Evolutionary conservation across 2,329 filamentous ascomycete species (phyloP).

Genomic region (Cercospora sojina): DNA sequence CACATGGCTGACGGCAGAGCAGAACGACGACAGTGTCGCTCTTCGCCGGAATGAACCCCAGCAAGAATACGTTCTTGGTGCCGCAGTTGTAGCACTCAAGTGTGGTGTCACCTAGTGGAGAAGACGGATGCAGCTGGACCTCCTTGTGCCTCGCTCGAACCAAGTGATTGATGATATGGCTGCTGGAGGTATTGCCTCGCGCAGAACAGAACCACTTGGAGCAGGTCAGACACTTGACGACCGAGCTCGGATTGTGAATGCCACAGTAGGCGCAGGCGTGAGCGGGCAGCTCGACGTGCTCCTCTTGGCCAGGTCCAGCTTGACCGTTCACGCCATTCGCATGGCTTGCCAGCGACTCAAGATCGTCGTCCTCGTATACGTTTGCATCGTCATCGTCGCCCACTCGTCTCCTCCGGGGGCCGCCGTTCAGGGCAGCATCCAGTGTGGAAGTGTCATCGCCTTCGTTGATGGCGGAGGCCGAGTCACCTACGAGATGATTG

Average conservation of each 20-base stretch:
- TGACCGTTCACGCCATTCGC: constrained; percentile 70
- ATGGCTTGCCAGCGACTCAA: constrained; percentile 74
- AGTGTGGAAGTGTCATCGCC: constrained; percentile 61
- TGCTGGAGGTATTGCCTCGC: constrained; percentile 91
- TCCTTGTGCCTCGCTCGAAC: constrained; percentile 98
- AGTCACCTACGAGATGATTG: constrained; percentile 82
- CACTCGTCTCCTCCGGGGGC: constrained; percentile 64
- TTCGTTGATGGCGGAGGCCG: constrained; percentile 82
- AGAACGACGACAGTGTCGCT: constrained; percentile 97
- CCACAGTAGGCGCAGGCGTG: constrained; percentile 98
- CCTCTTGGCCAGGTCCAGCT: constrained; percentile 63
- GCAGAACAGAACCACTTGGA: constrained; percentile 99
- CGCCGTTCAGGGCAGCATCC: constrained; percentile 68
- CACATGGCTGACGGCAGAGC: constrained; percentile 93
- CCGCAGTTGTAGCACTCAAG: constrained; percentile 99
- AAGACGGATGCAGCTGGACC: constrained; percentile 91
- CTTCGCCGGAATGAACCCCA: constrained; percentile 97
- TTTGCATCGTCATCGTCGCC: constrained; percentile 91
- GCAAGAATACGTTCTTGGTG: constrained; percentile 97
- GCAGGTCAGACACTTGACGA: constrained; percentile 93
- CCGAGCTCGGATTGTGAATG: constrained; percentile 91
- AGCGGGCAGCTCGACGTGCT: constrained; percentile 79
- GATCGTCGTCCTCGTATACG: constrained; percentile 68
- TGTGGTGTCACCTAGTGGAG: constrained; percentile 89
- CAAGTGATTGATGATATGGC: constrained; percentile 97